These are phyloP conservation scores for Coccinonectria pachysandricola DNA, from an alignment of 2,329 filamentous ascomycete species.

Conservation along the genomic window DNA sequence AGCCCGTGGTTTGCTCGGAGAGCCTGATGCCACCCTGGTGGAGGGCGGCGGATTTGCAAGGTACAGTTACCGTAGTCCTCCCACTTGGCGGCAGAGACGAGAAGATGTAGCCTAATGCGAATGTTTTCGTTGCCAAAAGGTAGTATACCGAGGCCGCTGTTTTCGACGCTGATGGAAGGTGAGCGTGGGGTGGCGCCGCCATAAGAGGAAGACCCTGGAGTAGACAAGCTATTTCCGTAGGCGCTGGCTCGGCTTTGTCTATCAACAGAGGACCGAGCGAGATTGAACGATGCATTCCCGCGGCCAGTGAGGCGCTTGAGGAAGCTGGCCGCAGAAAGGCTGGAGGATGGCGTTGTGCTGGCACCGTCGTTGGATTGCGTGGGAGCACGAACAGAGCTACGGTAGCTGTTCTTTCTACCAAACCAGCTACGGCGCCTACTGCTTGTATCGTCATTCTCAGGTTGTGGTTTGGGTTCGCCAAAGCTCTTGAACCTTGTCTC, in stretches of 20 bases:
- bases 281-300: slow-evolving; percentile 65
- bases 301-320: slow-evolving; percentile 65
- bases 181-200: slow-evolving; percentile 42
- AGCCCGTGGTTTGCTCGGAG: slow-evolving; percentile 52
- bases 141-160: slow-evolving; percentile 41
- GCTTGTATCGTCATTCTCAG: slow-evolving; percentile 39
- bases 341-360: slow-evolving; percentile 50
- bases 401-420: slow-evolving; percentile 54
- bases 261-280: slow-evolving; percentile 67
- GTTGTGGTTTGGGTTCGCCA: slow-evolving; percentile 43
- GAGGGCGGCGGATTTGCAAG: slow-evolving; percentile 73
- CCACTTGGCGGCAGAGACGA: slow-evolving; percentile 72
- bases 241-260: slow-evolving; percentile 40
- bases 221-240: slow-evolving; percentile 51
- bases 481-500: slow-evolving; percentile 63
- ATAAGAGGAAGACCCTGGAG: slow-evolving; percentile 42
- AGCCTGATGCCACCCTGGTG: slow-evolving; percentile 47
- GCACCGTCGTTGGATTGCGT: slow-evolving; percentile 64
- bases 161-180: slow-evolving; percentile 46
- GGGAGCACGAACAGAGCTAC: slow-evolving; percentile 50
- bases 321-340: slow-evolving; percentile 66
- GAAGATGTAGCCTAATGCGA: slow-evolving; percentile 76
- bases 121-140: slow-evolving; percentile 60
- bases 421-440: slow-evolving; percentile 47
- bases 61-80: slow-evolving; percentile 79